Base-by-base conservation (phyloP, 192 early-diverging fungal genomes). In the Entophlyctis helioformis region DNA sequence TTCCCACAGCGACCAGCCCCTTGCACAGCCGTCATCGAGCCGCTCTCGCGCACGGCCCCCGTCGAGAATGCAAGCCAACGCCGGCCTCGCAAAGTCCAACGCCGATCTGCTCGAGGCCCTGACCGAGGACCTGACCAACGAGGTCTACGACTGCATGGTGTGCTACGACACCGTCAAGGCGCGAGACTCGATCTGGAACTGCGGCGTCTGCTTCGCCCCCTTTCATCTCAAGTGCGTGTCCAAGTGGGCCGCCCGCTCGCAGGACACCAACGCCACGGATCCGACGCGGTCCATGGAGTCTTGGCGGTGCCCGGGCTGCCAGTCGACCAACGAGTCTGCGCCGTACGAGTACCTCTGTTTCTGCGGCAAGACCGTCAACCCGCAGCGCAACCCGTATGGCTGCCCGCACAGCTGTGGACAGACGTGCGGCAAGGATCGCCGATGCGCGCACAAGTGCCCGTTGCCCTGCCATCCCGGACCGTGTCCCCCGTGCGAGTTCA, bases 231-330 rank as follows among this genome's bases (percentile, higher is more conserved):
- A 80, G 15, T 96, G 93, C 64, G 65, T 87, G 8, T 65, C 78
- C 28, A 78, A 79, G 50, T 91, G 89, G 89, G 87, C 38, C 21
- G 47, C 34, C 36, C 28, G 44, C 13, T 38, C 45, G 1, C 10
- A 43, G 42, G 51, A 43, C 29, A 46, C 20, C 22, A 18, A 33
- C 13, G 20, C n/a, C 22, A 11, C 42, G 21, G 18, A 15, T 9
- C 33, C 21, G 36, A 13, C 15, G 39, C 39, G 12, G 58, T 31
- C 43, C 34, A 16, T 22, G 13, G 44, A 50, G 28, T 56, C 63
- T 3, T 94, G 89, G 89, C 66, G 89, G 29, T 96, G 93, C 59
- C 93, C 93, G 8, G 89, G 94, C 9, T 97, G 90, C 60, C 89
- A 91, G 57, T 64, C 82, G 54, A 67, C 52, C 28, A 71, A 66